Base-by-base conservation (phyloP, 2,329 filamentous ascomycete genomes). In the Diaporthe caulivora region DNA sequence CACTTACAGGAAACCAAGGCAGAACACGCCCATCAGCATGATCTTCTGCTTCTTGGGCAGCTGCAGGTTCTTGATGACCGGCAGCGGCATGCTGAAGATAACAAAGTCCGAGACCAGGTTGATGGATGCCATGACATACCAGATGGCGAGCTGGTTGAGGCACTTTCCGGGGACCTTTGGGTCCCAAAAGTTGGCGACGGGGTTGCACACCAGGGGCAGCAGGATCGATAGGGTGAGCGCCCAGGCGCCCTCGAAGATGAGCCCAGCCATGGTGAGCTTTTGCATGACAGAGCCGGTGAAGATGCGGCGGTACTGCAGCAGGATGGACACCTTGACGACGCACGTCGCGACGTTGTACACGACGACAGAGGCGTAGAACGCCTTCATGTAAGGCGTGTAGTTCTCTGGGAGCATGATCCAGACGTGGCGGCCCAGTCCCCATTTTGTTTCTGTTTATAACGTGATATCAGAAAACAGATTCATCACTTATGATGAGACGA, bases 241-340 rank as follows among this genome's bases (percentile, higher is more conserved):
- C 78, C 78, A 80, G 11, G 72, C 57, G 18, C 55, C 37, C 54
- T 80, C 68, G 53, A 80, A 76, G 55, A 69, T 53, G n/a, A 80
- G 72, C 0, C 71, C 69, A 3, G 44, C 71, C 18, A 75, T 13
- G 15, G 77, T 78, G 7, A 77, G 51, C 15, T 60, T 75, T 51
- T 78, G 78, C 60, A 80, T 80, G n/a, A 62, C 49, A 0, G 54
- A 42, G 18, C 75, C 75, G 17, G 77, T 72, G 68, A 83, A 83
- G 24, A 83, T 80, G 21, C 82, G 79, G 3, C 81, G 78, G 78
- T 83, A 83, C 73, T 83, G 81, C 11, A 83, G 74, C 10, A 83
- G 74, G 71, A 83, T 82, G 24, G 81, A 81, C 15, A 80, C 75
- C 72, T 83, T 83, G 73, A 81, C 80, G 10, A 80, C 62, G 64